A percentile compares a stretch with the other conserved stretches of the same genome.
These are phyloP conservation scores for Saccharomycopsis selenospora DNA, from an alignment of 805 yeast genomes.

Conservation along the genomic window DNA sequence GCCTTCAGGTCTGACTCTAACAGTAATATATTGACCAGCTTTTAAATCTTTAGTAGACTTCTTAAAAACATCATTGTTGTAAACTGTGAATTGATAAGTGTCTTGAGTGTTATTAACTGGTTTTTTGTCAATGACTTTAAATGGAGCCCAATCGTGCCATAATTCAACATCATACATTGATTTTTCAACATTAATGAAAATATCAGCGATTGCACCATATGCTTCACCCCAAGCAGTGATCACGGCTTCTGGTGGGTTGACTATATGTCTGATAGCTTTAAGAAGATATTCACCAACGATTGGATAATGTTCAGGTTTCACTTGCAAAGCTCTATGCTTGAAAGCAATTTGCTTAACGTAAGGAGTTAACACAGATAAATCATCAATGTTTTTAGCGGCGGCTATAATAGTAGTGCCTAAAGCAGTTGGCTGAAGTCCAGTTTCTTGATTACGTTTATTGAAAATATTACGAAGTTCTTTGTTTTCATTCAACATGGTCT, in stretches of 20 bases:
- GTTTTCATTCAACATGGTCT: slow-evolving; percentile 43
- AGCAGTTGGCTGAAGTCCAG: slow-evolving; percentile 53
- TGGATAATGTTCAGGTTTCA: slow-evolving; percentile 58
- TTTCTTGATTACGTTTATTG: slow-evolving; percentile 50
- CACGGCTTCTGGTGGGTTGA: slow-evolving; percentile 52
- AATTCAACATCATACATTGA: too few species aligned
- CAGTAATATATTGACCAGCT: too few species aligned
- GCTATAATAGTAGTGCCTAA: slow-evolving; percentile 54
- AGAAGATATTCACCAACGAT: slow-evolving; percentile 55
- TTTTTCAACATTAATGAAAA: slow-evolving; percentile 53
- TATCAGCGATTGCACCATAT: slow-evolving; percentile 53
- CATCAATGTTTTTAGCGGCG: slow-evolving; percentile 58
- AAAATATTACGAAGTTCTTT: slow-evolving; percentile 55
- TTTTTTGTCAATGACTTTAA: too few species aligned
- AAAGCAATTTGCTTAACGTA: slow-evolving; percentile 54
- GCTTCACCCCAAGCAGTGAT: slow-evolving; percentile 64
- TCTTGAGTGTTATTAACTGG: too few species aligned
- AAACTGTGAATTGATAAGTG: too few species aligned
- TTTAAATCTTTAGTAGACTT: too few species aligned
- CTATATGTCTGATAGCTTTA: slow-evolving; percentile 44
- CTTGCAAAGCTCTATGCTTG: slow-evolving; percentile 60
- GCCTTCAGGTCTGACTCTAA: too few species aligned
- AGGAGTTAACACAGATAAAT: slow-evolving; percentile 43
- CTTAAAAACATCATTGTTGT: too few species aligned
- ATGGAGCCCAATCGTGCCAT: too few species aligned